Base-by-base conservation (phyloP, 257 asterid genomes). In the Solanum chiquidenum region DNA sequence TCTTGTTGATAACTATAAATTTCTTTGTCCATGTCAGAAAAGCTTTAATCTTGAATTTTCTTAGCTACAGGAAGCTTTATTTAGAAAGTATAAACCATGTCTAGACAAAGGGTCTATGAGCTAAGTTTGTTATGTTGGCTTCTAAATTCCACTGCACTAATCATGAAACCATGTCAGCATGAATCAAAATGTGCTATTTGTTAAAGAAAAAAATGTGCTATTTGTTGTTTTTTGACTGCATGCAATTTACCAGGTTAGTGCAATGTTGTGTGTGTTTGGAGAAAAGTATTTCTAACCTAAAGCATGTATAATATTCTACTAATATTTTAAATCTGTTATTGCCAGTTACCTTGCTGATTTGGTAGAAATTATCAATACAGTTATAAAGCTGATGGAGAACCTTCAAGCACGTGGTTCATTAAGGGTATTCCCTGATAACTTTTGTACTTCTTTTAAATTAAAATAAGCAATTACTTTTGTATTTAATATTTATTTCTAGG, bases 341-440 rank as follows among this genome's bases (percentile, higher is more conserved):
- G 89, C 86, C 93, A 97, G 99, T 89, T 96, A 97, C 92, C 98
- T 97, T 90, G 93, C 98, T 85, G 95, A 95, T 94, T 88, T 97
- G 96, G 98, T 95, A 91, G 99, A 97, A 90, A 91, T 93, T 42
- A 88, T 95, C 91, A 94, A 94, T 86, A 93, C 94, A 92, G 86
- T 97, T 87, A 60, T 96, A 84, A 94, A 96, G 88, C 96, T 95
- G 60, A 89, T 95, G 94, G 99, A 97, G 94, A 92, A 88, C 90
- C 99, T 97, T 91, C 96, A 97, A 93, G 91, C 92, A 64, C 95
- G 92, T 88, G 99, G 99, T 89, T 88, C 96, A 60, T 91, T 97
- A 89, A 93, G 99, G 98, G 99, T 97, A 93, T 86, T 85, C 33
- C 86, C 83, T 90, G 44, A 20, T 29, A 49, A 82, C 69, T 49